phyloP scores from a whole-genome alignment of 257 asterid species.

The Solanum corneliomulleri region DNA sequence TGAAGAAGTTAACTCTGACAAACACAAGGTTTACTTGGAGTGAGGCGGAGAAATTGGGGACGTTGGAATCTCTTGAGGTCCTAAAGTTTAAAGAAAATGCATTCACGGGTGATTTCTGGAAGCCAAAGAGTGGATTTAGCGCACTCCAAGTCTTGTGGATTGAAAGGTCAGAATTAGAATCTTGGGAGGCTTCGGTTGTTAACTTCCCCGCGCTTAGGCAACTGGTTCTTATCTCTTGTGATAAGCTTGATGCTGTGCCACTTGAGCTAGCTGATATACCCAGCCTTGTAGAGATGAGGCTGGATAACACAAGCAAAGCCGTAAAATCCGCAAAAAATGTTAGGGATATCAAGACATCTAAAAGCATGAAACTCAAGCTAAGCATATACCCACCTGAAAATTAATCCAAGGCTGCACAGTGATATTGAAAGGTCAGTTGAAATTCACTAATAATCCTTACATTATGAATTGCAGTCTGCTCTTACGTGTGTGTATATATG shows the following conservation, averaged over 20 bases:
- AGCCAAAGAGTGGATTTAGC: neutral
- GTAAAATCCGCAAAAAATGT: neutral
- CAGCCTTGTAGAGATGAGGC: neutral
- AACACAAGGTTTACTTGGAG: slow-evolving; percentile 39
- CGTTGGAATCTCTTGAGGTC: slow-evolving; percentile 31
- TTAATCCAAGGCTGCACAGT: neutral
- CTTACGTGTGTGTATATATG: neutral
- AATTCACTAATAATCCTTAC: neutral
- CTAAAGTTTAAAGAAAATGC: slow-evolving; percentile 22
- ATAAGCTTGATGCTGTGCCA: neutral
- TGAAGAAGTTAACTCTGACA: slow-evolving; percentile 40
- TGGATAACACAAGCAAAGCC: neutral
- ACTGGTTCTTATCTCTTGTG: neutral
- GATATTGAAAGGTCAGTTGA: neutral
- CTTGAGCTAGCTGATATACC: neutral
- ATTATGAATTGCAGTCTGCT: neutral
- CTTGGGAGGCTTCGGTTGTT: neutral
- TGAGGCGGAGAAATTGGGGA: slow-evolving; percentile 31
- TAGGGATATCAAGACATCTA: neutral
- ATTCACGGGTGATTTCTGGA: neutral
- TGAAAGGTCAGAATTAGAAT: neutral
- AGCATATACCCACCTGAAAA: neutral
- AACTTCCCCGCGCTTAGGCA: neutral
- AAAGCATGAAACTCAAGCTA: neutral
- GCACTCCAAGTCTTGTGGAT: neutral